Evolutionary conservation across 1,139 yeast species (phyloP), one percentile per base, ranked within the genome.

Genomic region (Pichia sp.): DNA sequence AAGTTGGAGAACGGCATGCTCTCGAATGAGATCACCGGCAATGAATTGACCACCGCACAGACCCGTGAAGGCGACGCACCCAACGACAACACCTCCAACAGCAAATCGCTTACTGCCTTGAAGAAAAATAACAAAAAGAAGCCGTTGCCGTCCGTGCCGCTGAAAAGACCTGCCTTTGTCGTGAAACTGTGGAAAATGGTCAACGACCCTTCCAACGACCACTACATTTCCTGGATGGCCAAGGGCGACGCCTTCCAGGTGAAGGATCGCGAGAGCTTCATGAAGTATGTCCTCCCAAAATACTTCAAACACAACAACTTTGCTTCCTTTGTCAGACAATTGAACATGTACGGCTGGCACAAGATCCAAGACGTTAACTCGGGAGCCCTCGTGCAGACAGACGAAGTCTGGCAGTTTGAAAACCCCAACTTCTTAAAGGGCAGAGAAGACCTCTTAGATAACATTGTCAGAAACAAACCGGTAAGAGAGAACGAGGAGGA

Each of bases 331-430:
- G 98, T 93, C n/a, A 81, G 99, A 56, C 99, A 93, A 68, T 77
- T 93, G 66, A 93, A 93, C 71, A 93, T 93, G 96, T 93, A 93
- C 67, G 99, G 98, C 42, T 93, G 96, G 90, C 98, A 93, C 72
- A 93, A 93, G 72, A 93, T 93, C 8, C 95, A 83, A 69, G 96
- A 86, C 70, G 81, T 85, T 52, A 84, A 72, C 50, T 77, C 81
- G 31, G 93, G 93, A 1, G 79, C 88, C 2, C 72, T 87, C 71
- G 75, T 76, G 55, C 75, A 76, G 55, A 73, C 72, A 38, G 84
- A 80, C 51, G 90, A 84, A 61, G 68, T 72, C n/a, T 84, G 88
- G 87, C 90, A 87, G 68, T 89, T 89, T 72, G 85, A 85, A 65
- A 87, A 88, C 59, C 90, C 93, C n/a, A 78, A 84, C 66, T 90